Evolutionary conservation across 176 grass and related monocot genomes (phyloP).

Genomic region (Bothriochloa decipiens): DNA sequence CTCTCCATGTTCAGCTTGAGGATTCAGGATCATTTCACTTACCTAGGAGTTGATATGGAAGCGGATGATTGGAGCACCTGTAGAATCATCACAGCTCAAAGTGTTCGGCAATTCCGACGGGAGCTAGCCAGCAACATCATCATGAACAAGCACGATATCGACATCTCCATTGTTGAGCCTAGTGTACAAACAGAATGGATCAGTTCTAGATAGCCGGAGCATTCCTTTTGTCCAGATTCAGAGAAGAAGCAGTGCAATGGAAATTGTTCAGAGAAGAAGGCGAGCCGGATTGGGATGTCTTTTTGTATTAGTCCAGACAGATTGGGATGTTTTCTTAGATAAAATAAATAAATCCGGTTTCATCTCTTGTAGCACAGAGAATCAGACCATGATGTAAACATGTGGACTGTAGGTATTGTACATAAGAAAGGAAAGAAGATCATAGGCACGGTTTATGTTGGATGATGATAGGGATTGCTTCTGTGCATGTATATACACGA

Average conservation of each 20-base stretch:
- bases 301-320: background rate
- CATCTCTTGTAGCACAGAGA: background rate
- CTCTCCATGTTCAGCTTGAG: constrained; percentile 57
- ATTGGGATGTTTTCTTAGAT: background rate
- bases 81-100: constrained; percentile 63
- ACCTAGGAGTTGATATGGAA: constrained; percentile 72
- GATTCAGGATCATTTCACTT: constrained; percentile 78
- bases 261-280: background rate
- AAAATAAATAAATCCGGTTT: background rate
- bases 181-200: constrained; percentile 41
- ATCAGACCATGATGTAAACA: constrained; percentile 35
- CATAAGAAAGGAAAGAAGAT: constrained; percentile 15
- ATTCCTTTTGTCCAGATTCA: background rate
- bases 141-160: constrained; percentile 30
- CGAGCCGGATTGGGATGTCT: background rate
- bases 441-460: background rate
- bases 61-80: constrained; percentile 87
- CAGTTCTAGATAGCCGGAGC: constrained; percentile 18
- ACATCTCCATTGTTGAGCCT: constrained; percentile 44
- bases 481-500: background rate
- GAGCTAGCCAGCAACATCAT: constrained; percentile 64
- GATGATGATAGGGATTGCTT: constrained; percentile 1
- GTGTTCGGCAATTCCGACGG: constrained; percentile 33
- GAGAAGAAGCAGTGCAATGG: background rate
- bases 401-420: constrained; percentile 14